Evolutionary conservation across 306 rosid species (phyloP).

Genomic region (Lupinus albus): DNA sequence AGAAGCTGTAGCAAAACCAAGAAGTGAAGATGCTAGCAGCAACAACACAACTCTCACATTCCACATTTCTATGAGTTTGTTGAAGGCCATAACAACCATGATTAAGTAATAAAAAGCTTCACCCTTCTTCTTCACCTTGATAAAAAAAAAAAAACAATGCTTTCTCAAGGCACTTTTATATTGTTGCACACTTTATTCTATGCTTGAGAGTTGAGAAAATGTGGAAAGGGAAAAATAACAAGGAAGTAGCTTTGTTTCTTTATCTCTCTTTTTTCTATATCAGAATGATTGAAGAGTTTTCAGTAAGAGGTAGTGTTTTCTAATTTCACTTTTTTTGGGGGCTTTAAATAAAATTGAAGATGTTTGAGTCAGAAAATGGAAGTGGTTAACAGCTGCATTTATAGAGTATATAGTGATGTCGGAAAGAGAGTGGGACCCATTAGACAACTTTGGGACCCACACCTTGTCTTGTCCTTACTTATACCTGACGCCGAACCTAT

Average conservation of each 20-base stretch:
- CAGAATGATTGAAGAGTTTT: slow-evolving; percentile 31
- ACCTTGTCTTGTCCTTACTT: slow-evolving; percentile 40
- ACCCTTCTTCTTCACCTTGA: slow-evolving; percentile 30
- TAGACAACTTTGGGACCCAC: slow-evolving; percentile 42
- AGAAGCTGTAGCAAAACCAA: slow-evolving; percentile 62
- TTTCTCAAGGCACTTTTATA: slow-evolving; percentile 9
- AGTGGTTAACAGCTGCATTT: slow-evolving; percentile 61
- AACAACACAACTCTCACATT: slow-evolving; percentile 45
- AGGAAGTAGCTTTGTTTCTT: slow-evolving; percentile 48
- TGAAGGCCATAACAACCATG: slow-evolving; percentile 50
- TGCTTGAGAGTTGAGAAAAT: slow-evolving; percentile 31
- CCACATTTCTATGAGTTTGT: slow-evolving; percentile 75
- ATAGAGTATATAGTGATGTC: slow-evolving; percentile 25
- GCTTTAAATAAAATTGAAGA: slow-evolving; percentile 15
- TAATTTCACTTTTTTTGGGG: not conserved
- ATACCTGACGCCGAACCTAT: slow-evolving; percentile 23
- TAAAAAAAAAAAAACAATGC: slow-evolving; percentile 45
- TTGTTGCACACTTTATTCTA: slow-evolving; percentile 56
- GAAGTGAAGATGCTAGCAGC: slow-evolving; percentile 43
- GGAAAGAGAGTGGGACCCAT: slow-evolving; percentile 46
- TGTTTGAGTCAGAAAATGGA: slow-evolving; percentile 31
- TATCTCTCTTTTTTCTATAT: not conserved
- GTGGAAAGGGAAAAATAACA: slow-evolving; percentile 40
- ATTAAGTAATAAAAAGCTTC: not conserved
- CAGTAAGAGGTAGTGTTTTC: slow-evolving; percentile 21